phyloP scores from a whole-genome alignment of 768 basidiomycete species.

The Trametes villosa region DNA sequence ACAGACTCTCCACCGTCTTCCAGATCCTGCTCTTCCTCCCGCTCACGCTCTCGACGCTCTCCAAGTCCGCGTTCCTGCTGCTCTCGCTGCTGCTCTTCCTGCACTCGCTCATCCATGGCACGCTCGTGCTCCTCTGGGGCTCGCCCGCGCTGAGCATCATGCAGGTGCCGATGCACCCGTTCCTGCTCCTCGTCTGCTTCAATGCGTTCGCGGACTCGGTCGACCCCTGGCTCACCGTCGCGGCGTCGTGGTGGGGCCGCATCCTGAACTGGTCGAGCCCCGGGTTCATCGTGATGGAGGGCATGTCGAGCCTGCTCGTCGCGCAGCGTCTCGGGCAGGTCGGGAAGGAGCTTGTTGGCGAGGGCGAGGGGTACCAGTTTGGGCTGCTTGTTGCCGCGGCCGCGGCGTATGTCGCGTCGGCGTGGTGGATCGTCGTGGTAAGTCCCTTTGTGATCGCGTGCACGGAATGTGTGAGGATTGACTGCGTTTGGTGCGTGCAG shows the following conservation, averaged over 20 bases:
- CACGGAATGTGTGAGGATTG: slow-evolving; percentile 6
- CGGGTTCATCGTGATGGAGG: slow-evolving; percentile 80
- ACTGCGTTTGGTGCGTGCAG: slow-evolving; percentile 40
- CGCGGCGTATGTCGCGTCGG: slow-evolving; percentile 77
- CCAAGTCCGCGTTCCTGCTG: slow-evolving; percentile 76
- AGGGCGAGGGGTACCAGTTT: slow-evolving; percentile 79
- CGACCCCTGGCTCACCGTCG: slow-evolving; percentile 57
- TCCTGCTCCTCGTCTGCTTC: slow-evolving; percentile 85
- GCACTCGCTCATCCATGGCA: slow-evolving; percentile 84
- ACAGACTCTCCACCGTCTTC: slow-evolving; percentile 72
- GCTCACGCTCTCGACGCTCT: slow-evolving; percentile 82
- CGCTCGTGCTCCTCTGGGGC: slow-evolving; percentile 71
- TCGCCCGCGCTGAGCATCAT: slow-evolving; percentile 74
- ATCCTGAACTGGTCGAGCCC: slow-evolving; percentile 74
- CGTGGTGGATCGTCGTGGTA: slow-evolving; percentile 86
- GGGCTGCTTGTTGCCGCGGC: slow-evolving; percentile 76
- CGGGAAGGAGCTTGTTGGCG: slow-evolving; percentile 71
- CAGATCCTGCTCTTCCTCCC: slow-evolving; percentile 87
- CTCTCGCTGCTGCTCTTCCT: slow-evolving; percentile 77
- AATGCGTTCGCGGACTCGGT: slow-evolving; percentile 76
- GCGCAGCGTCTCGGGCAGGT: slow-evolving; percentile 81
- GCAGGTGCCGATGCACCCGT: slow-evolving; percentile 86
- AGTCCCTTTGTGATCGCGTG: slow-evolving; percentile 36
- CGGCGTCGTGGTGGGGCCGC: slow-evolving; percentile 74
- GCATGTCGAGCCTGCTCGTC: slow-evolving; percentile 81